Evolutionary conservation across 768 basidiomycete genomes (phyloP), one percentile per base, ranked within the genome.

Genomic region (Amanita inopinata): DNA sequence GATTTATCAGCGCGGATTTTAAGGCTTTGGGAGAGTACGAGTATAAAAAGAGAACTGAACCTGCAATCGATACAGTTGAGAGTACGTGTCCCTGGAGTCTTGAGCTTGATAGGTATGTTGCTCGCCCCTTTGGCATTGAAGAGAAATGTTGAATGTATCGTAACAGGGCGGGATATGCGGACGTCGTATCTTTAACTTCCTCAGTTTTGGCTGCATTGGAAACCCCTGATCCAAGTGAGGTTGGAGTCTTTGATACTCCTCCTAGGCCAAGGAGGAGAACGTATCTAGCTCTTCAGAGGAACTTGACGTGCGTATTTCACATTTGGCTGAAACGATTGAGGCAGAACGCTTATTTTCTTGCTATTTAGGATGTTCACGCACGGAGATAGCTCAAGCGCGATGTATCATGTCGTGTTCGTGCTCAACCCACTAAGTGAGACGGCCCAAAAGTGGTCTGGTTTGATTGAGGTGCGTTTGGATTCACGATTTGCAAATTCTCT

Each of bases 341-440:
- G n/a, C 24, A 12, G 7, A 30, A 27, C 43, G 5, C 46, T 53
- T 25, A 36, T 38, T 7, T 25, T 14, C 19, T 15, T n/a, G 24
- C 22, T 19, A 17, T 45, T 25, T 49, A 91, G 90, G 5, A 66
- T 76, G 11, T 83, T 92, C 54, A 59, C 72, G 24, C 63, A 77
- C 28, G 93, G 93, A 3, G 70, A 89, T 49, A 70, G 74, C 14
- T 55, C 68, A 2, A 78, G 73, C 1, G 83, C 92, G 0, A 51
- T 83, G 28, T 76, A 78, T 51, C 79, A 80, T 39, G 61, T 96
- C 30, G 77, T 73, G 2, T 71, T 84, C 7, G 58, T 97, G 4
- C 46, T 98, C 5, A 89, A 98, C 56, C 93, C 94, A 0, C 56
- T 96, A 20, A 89, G 83, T 37, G 85, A 89, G 55, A 62, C 69